phyloP scores from a whole-genome alignment of 2,329 filamentous ascomycete genomes.

The Tolypocladium nubicola region DNA sequence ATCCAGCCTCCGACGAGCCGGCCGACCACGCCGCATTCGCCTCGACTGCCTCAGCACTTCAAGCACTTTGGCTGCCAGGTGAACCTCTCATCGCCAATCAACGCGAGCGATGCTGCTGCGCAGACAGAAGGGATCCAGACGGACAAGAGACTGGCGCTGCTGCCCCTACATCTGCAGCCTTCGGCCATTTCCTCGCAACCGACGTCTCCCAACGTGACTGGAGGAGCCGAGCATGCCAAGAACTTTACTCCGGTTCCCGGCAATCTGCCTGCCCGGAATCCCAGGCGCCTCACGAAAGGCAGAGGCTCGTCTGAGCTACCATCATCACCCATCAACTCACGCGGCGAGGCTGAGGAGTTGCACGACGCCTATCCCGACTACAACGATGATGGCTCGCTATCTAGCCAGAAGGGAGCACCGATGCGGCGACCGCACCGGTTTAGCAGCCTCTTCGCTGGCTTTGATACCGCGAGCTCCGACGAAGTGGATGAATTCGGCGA shows the following conservation, averaged over 20 bases:
- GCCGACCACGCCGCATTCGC: constrained; percentile 66
- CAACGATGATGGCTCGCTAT: constrained; percentile 69
- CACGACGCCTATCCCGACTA: constrained; percentile 66
- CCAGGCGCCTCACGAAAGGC: constrained; percentile 39
- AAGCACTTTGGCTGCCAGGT: constrained; percentile 82
- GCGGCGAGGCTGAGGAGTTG: constrained; percentile 26
- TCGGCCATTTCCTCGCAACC: constrained; percentile 59
- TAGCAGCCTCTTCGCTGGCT: constrained; percentile 79
- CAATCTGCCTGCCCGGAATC: constrained; percentile 48
- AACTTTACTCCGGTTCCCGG: constrained; percentile 42
- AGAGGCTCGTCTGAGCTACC: constrained; percentile 36
- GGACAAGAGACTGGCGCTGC: constrained; percentile 62
- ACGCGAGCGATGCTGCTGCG: constrained; percentile 30
- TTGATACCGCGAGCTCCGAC: constrained; percentile 61
- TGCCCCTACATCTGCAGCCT: constrained; percentile 70
- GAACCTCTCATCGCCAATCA: constrained; percentile 16
- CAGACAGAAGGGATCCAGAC: constrained; percentile 90
- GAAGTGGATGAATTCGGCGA: constrained; percentile 54
- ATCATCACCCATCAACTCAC: constrained; percentile 32
- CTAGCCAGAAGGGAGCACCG: constrained; percentile 41
- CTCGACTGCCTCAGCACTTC: constrained; percentile 66
- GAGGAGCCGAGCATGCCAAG: constrained; percentile 20
- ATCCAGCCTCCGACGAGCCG: constrained; percentile 81
- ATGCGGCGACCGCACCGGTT: constrained; percentile 63
- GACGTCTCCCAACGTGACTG: constrained; percentile 36